Percentiles rank a stretch among this genome's conserved stretches.
These are phyloP conservation scores for Porcisia hertigi DNA, from an alignment of 208 protist genomes.

Conservation along the genomic window DNA sequence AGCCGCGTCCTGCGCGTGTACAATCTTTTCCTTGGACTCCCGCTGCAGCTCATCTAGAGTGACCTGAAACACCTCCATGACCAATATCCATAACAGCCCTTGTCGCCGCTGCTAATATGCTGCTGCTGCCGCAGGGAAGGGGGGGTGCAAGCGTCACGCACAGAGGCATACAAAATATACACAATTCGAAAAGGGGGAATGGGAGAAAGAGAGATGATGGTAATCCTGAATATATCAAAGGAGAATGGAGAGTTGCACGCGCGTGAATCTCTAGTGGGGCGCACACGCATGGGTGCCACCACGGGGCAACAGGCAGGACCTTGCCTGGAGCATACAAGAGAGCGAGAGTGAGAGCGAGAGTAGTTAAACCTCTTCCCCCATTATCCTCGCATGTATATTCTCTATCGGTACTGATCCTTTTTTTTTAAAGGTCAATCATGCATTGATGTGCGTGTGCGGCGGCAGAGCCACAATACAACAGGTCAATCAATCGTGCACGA, in stretches of 20 bases:
- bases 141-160: neutral
- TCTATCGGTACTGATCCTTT: neutral
- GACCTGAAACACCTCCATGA: slow-evolving; percentile 61
- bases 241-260: neutral
- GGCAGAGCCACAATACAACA: neutral
- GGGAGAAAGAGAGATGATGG: neutral
- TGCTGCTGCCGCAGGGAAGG: no score
- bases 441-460: neutral
- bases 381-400: neutral
- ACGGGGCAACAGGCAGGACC: neutral
- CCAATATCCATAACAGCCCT: neutral
- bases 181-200: no score
- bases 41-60: slow-evolving; percentile 49
- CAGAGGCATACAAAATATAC: neutral
- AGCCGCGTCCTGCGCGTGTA: slow-evolving; percentile 27
- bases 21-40: slow-evolving; percentile 79
- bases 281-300: neutral
- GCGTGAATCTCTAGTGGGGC: no score
- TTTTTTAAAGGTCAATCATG: neutral
- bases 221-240: neutral
- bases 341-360: neutral
- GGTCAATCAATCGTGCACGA: neutral
- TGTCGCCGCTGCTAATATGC: no score
- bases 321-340: neutral
- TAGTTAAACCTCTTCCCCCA: neutral